Base-by-base conservation (phyloP, 108 stramenopile species). In the Skeletonema costatum region DNA sequence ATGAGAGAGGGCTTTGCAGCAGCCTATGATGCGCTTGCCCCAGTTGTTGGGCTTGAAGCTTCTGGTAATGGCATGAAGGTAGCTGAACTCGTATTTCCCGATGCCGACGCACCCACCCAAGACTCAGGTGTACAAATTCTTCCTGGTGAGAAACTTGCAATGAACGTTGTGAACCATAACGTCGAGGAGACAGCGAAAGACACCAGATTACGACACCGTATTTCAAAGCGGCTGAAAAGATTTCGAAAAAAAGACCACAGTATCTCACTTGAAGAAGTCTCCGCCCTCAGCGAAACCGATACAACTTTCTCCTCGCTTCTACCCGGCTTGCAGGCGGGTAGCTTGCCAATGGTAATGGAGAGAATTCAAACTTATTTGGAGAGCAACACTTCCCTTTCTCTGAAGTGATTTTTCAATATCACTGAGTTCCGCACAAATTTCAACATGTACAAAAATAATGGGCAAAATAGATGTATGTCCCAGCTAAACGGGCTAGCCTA, bases 1-100 rank as follows among this genome's bases (percentile, higher is more conserved):
- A 89, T 93, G 2, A 84, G 87, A 35, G 77, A 78, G 11, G 92
- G 92, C 17, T 93, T 85, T 85, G 86, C 87, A 32, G 86, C 90
- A 10, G 92, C 92, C 0, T 93, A 87, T 70, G 88, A 93, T 77
- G 50, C 80, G 29, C 74, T 93, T 60, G 84, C 89, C 19, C 89
- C 89, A 14, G 77, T 76, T 30, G 81, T 81, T 32, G 80, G 80
- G 58, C 73, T 81, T 9, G 60, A 68, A 31, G 38, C 36, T 62
- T 21, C 53, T 30, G 48, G 70, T 30, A 50, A 71, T 59, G 80
- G 80, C 10, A 75, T 60, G 58, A 71, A 29, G 21, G 64, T 81
- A 48, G 74, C 74, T 61, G 70, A 81, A 64, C 64, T 81, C 16
- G 74, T 81, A 11, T 81, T 81, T 58, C 74, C 80, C 32, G 60